Evolutionary conservation across 768 basidiomycete genomes (phyloP).

Genomic region (Phaeolepiota aurea): DNA sequence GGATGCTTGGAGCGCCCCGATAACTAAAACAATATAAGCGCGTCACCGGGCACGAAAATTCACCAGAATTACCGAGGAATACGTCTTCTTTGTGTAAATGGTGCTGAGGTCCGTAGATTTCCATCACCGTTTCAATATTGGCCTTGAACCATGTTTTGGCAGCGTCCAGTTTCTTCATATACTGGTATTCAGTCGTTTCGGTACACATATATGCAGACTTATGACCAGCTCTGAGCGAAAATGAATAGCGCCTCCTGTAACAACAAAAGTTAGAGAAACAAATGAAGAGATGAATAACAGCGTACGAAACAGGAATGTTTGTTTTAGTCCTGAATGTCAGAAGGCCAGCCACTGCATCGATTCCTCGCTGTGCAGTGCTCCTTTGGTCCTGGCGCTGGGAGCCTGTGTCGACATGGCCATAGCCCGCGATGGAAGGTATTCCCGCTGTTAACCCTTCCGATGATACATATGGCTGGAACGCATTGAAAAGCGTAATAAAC

Average conservation of each 20-base stretch:
- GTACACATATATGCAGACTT: slow-evolving; percentile 60
- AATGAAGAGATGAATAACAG: slow-evolving; percentile 10
- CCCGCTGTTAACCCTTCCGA: slow-evolving; percentile 26
- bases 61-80: slow-evolving; percentile 36
- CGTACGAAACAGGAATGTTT: slow-evolving; percentile 29
- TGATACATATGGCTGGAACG: slow-evolving; percentile 43
- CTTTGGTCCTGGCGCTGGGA: slow-evolving; percentile 46
- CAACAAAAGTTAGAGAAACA: neutral
- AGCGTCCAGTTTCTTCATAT: slow-evolving; percentile 52
- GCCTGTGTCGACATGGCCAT: slow-evolving; percentile 42
- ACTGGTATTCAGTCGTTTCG: slow-evolving; percentile 63
- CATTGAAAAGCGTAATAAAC: slow-evolving; percentile 70
- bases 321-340: slow-evolving; percentile 32
- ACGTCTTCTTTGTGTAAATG: slow-evolving; percentile 52
- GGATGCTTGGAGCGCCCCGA: slow-evolving; percentile 62
- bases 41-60: no score
- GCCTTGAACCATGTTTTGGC: slow-evolving; percentile 69
- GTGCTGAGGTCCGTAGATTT: slow-evolving; percentile 39
- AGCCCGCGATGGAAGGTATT: slow-evolving; percentile 50
- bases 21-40: no score
- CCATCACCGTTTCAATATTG: slow-evolving; percentile 57
- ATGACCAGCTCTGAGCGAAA: slow-evolving; percentile 55
- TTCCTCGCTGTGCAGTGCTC: slow-evolving; percentile 46
- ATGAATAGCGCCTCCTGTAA: slow-evolving; percentile 41
- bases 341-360: slow-evolving; percentile 46